phyloP scores from a whole-genome alignment of 176 grass and related monocot genomes.

The Areca catechu region DNA sequence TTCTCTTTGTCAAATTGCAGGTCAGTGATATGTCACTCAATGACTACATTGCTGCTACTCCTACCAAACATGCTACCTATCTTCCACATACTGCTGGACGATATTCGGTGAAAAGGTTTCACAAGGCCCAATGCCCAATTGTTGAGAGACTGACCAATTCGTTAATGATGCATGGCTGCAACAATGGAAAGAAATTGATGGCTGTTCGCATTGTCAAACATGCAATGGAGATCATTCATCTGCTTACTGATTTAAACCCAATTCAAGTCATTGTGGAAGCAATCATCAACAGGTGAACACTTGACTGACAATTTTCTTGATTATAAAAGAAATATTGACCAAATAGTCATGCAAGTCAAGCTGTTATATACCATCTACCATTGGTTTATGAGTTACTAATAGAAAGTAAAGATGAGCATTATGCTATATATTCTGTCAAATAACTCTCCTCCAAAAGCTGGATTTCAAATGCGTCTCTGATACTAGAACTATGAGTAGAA shows the following conservation, averaged over 20 bases:
- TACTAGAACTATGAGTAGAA: no score
- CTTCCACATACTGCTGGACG: conserved; percentile 77
- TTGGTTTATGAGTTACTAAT: no score
- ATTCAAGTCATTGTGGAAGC: conserved; percentile 78
- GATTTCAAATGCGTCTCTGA: no score
- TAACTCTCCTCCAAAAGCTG: no score
- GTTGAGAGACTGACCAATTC: conserved; percentile 85
- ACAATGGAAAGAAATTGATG: conserved; percentile 84
- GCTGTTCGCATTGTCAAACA: conserved; percentile 81
- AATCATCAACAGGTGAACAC: conserved; percentile 63
- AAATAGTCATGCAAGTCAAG: not conserved
- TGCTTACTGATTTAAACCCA: conserved; percentile 78
- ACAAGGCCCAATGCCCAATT: conserved; percentile 89
- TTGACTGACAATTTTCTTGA: no score
- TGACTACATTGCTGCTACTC: conserved; percentile 61
- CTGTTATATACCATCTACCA: not conserved
- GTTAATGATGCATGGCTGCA: conserved; percentile 89
- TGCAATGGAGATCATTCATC: conserved; percentile 81
- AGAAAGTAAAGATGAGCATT: no score
- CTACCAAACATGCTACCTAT: conserved; percentile 63
- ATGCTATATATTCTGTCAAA: no score
- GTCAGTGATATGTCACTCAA: conserved; percentile 67
- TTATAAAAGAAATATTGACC: not conserved
- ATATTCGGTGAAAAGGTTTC: conserved; percentile 75
- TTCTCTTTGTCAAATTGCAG: conserved; percentile 16